phyloP scores from a whole-genome alignment of 2,329 filamentous ascomycete species.

The Penicillium sp. region DNA sequence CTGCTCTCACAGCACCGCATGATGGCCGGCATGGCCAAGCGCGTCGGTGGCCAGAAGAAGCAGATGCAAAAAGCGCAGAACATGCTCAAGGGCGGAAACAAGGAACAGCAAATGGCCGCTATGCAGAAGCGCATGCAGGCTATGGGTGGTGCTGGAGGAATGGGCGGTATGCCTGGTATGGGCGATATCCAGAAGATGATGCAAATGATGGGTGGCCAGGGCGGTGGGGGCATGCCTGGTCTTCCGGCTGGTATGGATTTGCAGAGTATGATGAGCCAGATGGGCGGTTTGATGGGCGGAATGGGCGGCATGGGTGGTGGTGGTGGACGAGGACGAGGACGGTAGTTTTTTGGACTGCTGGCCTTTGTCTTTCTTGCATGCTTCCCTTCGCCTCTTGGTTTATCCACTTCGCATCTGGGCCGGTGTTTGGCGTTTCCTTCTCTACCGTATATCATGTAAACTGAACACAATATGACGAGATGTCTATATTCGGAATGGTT shows the following conservation, averaged over 20 bases:
- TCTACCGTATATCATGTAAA: slow-evolving; percentile 9
- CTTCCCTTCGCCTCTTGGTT: slow-evolving; percentile 3
- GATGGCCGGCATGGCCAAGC: slow-evolving; percentile 99
- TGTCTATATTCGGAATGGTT: neutral
- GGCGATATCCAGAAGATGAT: slow-evolving; percentile 89
- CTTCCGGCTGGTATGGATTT: slow-evolving; percentile 53
- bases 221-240: slow-evolving; percentile 63
- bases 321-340: slow-evolving; percentile 31
- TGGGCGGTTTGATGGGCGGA: slow-evolving; percentile 59
- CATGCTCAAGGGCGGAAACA: slow-evolving; percentile 85
- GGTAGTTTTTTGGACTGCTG: slow-evolving; percentile 16
- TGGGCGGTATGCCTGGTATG: slow-evolving; percentile 60
- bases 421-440: slow-evolving; percentile 20
- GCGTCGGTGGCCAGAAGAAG: slow-evolving; percentile 96
- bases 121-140: slow-evolving; percentile 95
- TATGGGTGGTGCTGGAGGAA: slow-evolving; percentile 72
- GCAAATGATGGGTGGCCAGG: slow-evolving; percentile 78
- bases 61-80: slow-evolving; percentile 93
- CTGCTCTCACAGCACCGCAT: slow-evolving; percentile 95
- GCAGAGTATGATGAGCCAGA: slow-evolving; percentile 71
- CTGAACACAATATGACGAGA: neutral
- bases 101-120: slow-evolving; percentile 86
- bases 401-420: slow-evolving; percentile 19
- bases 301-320: slow-evolving; percentile 40
- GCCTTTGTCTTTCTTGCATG: slow-evolving; percentile 10